phyloP scores from a whole-genome alignment of 1,139 yeast species.

The Candida sp. region DNA sequence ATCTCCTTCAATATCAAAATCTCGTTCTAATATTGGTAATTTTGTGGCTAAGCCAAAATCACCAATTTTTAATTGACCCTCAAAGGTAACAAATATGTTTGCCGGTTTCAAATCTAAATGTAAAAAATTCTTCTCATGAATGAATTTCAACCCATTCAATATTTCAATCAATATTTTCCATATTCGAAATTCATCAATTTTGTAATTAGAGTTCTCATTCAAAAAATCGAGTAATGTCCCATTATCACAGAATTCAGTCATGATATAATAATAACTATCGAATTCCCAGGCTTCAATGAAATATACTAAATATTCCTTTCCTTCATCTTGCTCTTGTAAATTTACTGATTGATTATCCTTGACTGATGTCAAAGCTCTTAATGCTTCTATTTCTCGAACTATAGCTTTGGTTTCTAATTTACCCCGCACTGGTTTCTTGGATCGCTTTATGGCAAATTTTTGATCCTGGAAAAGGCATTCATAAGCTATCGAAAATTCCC shows the following conservation, averaged over 20 bases:
- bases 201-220: slow-evolving; percentile 66
- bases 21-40: slow-evolving; percentile 52
- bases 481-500: slow-evolving; percentile 88
- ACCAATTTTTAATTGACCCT: slow-evolving; percentile 85
- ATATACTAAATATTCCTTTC: slow-evolving; percentile 75
- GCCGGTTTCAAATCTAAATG: slow-evolving; percentile 96
- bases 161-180: slow-evolving; percentile 94
- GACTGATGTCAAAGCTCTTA: slow-evolving; percentile 39
- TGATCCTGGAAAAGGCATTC: slow-evolving; percentile 65
- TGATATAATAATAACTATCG: slow-evolving; percentile 72
- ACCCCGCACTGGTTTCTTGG: slow-evolving; percentile 53
- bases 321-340: slow-evolving; percentile 60
- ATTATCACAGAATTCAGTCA: slow-evolving; percentile 95
- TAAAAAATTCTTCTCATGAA: slow-evolving; percentile 72
- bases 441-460: slow-evolving; percentile 82
- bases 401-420: slow-evolving; percentile 35
- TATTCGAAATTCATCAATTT: slow-evolving; percentile 94
- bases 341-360: slow-evolving; percentile 34
- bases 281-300: slow-evolving; percentile 87
- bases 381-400: slow-evolving; percentile 41
- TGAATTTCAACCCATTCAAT: slow-evolving; percentile 71
- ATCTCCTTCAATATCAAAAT: slow-evolving; percentile 93
- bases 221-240: slow-evolving; percentile 84
- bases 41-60: slow-evolving; percentile 66
- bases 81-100: slow-evolving; percentile 89